A percentile compares a stretch with the other conserved stretches of the same genome.
phyloP scores from a whole-genome alignment of 176 grass and related monocot species.

The Raddia guianensis region DNA sequence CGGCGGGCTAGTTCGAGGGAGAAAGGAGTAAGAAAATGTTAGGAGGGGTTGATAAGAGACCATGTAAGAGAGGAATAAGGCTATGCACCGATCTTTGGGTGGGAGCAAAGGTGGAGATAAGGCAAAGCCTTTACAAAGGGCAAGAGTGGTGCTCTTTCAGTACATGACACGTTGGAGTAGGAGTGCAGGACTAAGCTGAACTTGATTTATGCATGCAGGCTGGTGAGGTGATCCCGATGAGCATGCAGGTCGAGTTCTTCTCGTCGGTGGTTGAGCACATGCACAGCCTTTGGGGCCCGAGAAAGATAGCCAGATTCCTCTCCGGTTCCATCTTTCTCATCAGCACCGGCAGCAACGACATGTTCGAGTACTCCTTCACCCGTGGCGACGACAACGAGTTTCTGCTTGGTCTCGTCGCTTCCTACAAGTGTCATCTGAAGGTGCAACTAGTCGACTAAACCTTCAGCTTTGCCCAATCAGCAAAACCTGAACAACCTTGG shows the following conservation, averaged over 20 bases:
- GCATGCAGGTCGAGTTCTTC: conserved; percentile 44
- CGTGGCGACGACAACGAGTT: not conserved
- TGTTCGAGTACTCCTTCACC: conserved; percentile 56
- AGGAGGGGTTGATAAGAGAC: no score
- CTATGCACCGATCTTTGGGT: no score
- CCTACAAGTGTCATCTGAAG: conserved; percentile 35
- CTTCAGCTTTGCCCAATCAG: not conserved
- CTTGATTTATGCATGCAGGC: conserved; percentile 20
- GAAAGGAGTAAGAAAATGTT: no score
- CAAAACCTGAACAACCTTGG: not conserved
- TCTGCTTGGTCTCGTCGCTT: conserved; percentile 32
- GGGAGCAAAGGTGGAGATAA: no score
- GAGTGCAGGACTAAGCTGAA: not conserved
- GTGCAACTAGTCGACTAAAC: conserved; percentile 11
- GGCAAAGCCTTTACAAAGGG: no score
- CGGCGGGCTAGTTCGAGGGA: no score
- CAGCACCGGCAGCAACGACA: conserved; percentile 72
- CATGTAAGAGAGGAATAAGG: no score
- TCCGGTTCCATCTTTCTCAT: conserved; percentile 62
- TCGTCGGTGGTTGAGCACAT: conserved; percentile 34
- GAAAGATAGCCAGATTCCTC: conserved; percentile 35
- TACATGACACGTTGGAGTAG: not conserved
- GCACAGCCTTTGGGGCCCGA: not conserved
- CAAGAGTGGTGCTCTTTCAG: no score
- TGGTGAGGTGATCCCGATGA: conserved; percentile 47